Evolutionary conservation across 2,329 filamentous ascomycete genomes (phyloP).

Genomic region (Chaetomiaceae sp.): DNA sequence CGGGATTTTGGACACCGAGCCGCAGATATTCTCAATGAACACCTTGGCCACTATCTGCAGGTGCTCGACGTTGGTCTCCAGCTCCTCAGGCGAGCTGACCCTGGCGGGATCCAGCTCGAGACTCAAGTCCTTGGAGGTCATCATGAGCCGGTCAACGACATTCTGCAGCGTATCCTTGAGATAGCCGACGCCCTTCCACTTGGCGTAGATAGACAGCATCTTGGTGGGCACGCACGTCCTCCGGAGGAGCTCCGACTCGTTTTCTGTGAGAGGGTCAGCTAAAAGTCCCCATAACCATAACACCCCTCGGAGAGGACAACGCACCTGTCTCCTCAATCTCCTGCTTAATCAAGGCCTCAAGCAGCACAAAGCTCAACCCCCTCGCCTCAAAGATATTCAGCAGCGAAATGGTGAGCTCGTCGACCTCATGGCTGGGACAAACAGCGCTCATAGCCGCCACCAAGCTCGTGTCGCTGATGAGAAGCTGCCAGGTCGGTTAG

Average conservation of each 20-base stretch:
- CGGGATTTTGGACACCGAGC: slow-evolving; percentile 58
- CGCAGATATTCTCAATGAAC: slow-evolving; percentile 67
- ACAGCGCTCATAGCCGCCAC: slow-evolving; percentile 61
- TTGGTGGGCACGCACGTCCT: slow-evolving; percentile 68
- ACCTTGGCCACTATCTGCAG: slow-evolving; percentile 64
- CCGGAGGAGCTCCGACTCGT: slow-evolving; percentile 63
- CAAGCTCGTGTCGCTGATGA: slow-evolving; percentile 59
- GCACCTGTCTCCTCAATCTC: slow-evolving; percentile 63
- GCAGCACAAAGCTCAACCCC: slow-evolving; percentile 57
- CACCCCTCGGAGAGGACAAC: slow-evolving; percentile 11
- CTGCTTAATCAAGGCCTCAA: slow-evolving; percentile 64
- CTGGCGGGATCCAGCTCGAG: slow-evolving; percentile 63
- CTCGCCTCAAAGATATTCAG: slow-evolving; percentile 67
- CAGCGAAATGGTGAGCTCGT: slow-evolving; percentile 63
- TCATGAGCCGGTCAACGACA: slow-evolving; percentile 61
- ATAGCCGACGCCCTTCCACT: slow-evolving; percentile 64
- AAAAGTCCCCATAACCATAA: neutral
- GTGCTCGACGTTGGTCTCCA: slow-evolving; percentile 62
- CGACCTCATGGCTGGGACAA: slow-evolving; percentile 64
- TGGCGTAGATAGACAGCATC: slow-evolving; percentile 66
- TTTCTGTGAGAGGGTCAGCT: slow-evolving; percentile 41
- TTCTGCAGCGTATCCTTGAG: slow-evolving; percentile 62
- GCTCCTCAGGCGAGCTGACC: slow-evolving; percentile 55
- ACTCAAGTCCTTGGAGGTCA: slow-evolving; percentile 63
- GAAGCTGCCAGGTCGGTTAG: slow-evolving; percentile 38